Percentiles rank a stretch among this genome's conserved stretches.
phyloP scores from a whole-genome alignment of 805 yeast species.

The Tanozyma kutaoensis region DNA sequence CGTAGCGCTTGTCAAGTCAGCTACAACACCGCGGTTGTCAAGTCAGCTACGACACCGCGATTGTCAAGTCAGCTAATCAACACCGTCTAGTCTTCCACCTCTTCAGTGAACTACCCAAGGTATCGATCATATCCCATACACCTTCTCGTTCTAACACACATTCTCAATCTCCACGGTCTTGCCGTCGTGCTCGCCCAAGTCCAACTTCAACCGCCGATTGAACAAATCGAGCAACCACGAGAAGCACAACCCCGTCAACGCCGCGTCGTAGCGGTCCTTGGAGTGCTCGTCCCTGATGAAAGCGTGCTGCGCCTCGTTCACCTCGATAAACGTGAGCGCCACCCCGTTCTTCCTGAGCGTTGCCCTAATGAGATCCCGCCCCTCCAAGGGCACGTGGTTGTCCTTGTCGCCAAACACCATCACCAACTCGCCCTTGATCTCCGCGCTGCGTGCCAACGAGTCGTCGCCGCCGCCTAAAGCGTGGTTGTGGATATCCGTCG shows the following conservation, averaged over 20 bases:
- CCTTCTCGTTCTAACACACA: slow-evolving; percentile 37
- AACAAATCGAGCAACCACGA: slow-evolving; percentile 61
- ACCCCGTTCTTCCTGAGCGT: slow-evolving; percentile 45
- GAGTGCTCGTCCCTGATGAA: slow-evolving; percentile 68
- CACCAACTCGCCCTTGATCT: slow-evolving; percentile 45
- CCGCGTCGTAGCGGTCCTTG: slow-evolving; percentile 77
- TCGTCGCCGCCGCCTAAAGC: slow-evolving; percentile 63
- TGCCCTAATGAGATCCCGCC: slow-evolving; percentile 58
- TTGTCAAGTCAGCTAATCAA: too few species aligned
- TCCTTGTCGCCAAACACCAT: slow-evolving; percentile 70
- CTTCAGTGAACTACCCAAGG: too few species aligned
- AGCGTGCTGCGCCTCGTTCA: slow-evolving; percentile 75
- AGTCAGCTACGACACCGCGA: too few species aligned
- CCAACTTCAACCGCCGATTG: slow-evolving; percentile 51
- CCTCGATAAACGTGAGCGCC: slow-evolving; percentile 58
- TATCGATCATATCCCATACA: too few species aligned
- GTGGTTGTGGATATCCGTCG: slow-evolving; percentile 65
- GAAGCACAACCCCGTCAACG: slow-evolving; percentile 52
- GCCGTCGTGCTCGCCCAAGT: slow-evolving; percentile 52
- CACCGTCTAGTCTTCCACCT: too few species aligned
- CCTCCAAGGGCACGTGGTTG: slow-evolving; percentile 68
- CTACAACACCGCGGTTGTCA: too few species aligned
- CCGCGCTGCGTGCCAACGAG: slow-evolving; percentile 42
- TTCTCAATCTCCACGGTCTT: slow-evolving; percentile 38
- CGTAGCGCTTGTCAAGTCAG: too few species aligned